Percentiles rank a stretch among this genome's conserved stretches.
Conservation (phyloP, 2,329 filamentous ascomycete genomes). For the Trichothecium roseum region DNA sequence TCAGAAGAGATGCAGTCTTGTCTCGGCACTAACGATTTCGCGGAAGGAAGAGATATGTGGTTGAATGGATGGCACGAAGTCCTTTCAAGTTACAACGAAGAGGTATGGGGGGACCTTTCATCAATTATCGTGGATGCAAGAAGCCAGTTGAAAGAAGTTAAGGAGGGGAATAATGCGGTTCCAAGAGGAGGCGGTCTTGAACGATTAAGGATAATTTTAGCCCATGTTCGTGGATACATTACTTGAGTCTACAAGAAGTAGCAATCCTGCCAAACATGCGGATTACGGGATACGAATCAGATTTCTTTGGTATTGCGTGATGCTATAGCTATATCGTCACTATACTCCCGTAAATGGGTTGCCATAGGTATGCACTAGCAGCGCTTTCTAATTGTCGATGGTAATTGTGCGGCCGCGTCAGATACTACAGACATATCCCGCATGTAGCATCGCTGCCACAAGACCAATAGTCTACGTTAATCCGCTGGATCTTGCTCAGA, state of each 20-base stretch:
- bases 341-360: too few relatives aligned
- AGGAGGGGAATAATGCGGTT: conserved; percentile 9
- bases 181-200: conserved; percentile 14
- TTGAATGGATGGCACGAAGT: conserved; percentile 45
- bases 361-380: too few relatives aligned
- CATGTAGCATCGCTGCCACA: too few relatives aligned
- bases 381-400: too few relatives aligned
- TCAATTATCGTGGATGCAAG: conserved; percentile 45
- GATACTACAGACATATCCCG: too few relatives aligned
- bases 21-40: conserved; percentile 26
- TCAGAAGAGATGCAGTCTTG: conserved; percentile 13
- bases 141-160: conserved; percentile 36
- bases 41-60: conserved; percentile 34
- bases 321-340: too few relatives aligned
- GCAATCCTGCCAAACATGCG: neutral
- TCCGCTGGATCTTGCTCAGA: too few relatives aligned
- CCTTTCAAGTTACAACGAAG: conserved; percentile 47
- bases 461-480: too few relatives aligned
- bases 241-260: neutral
- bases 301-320: too few relatives aligned
- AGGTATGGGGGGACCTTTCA: conserved; percentile 57
- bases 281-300: too few relatives aligned
- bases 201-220: conserved; percentile 24
- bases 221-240: conserved; percentile 23
- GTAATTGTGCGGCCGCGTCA: too few relatives aligned